Base-by-base conservation (phyloP, 2,329 filamentous ascomycete genomes). In the Colletotrichum australisinense region DNA sequence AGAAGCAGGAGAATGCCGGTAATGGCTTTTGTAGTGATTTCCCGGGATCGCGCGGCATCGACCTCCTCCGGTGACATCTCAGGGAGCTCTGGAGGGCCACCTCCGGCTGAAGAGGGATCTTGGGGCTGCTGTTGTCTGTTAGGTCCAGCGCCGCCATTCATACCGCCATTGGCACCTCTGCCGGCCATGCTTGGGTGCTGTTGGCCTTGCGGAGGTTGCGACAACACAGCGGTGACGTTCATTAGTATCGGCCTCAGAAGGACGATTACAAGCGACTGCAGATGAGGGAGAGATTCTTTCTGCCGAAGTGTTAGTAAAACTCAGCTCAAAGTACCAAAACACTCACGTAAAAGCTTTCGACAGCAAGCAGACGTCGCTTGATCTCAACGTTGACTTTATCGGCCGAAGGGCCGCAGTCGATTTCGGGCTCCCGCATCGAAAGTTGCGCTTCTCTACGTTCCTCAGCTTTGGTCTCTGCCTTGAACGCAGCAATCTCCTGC, bases 191-290 rank as follows among this genome's bases (percentile, higher is more conserved):
- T 84, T 7, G 83, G 83, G n/a, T 85, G 84, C 74, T 83, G 84
- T 75, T 86, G 86, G 59, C 80, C 80, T 53, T 85, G 85, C 38
- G 81, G 77, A 76, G 91, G 84, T 78, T 92, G 90, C 14, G 91
- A 86, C 66, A 96, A 92, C 69, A 97, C 88, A n/a, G 94, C 93
- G 32, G 94, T 97, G 59, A 98, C 95, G 79, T 97, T 97, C 49
- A 93, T 89, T 73, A 98, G 85, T 55, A 98, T 93, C 16, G 95
- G 93, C 81, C 97, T 97, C 76, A 98, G 89, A 52, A 98, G 88
- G 5, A 98, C 95, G 77, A 98, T 97, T 4, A 98, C 93, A 16
- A 98, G 86, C 1, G 96, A 98, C 80, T 98, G 97, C 19, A 99
- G 85, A 81, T 97, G 92, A 1, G 96, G 94, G 64, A 99, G 85